Percentiles rank a stretch among this genome's conserved stretches.
phyloP scores from a whole-genome alignment of 2,329 filamentous ascomycete genomes.

The Cytospora leucostoma region DNA sequence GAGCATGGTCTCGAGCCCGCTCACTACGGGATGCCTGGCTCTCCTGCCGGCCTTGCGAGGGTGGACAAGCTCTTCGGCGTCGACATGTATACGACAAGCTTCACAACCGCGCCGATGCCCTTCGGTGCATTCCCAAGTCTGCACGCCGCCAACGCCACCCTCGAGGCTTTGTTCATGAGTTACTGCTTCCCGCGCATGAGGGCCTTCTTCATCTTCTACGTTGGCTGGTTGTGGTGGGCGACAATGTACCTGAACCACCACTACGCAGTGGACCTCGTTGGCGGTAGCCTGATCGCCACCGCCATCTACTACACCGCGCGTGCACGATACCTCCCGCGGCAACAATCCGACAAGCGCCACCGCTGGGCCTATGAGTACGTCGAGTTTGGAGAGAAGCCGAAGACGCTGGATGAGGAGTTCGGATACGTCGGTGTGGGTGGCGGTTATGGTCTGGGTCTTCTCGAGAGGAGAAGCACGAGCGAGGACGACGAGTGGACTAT shows the following conservation, averaged over 20 bases:
- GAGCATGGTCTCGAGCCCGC: slow-evolving; percentile 86
- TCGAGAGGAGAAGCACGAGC: slow-evolving; percentile 44
- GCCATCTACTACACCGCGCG: slow-evolving; percentile 81
- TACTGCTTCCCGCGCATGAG: slow-evolving; percentile 85
- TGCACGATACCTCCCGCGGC: slow-evolving; percentile 76
- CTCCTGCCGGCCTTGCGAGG: slow-evolving; percentile 83
- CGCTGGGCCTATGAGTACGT: slow-evolving; percentile 97
- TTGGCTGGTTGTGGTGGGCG: slow-evolving; percentile 95
- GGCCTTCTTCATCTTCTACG: slow-evolving; percentile 79
- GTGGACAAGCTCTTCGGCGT: slow-evolving; percentile 89
- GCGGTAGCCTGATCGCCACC: slow-evolving; percentile 75
- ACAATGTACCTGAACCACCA: slow-evolving; percentile 98
- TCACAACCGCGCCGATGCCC: slow-evolving; percentile 85
- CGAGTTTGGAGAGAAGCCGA: slow-evolving; percentile 68
- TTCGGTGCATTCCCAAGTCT: slow-evolving; percentile 95
- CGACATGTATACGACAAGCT: slow-evolving; percentile 90
- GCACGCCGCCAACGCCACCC: slow-evolving; percentile 84
- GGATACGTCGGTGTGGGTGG: slow-evolving; percentile 47
- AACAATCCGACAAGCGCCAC: slow-evolving; percentile 81
- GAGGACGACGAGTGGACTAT: slow-evolving; percentile 90
- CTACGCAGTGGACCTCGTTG: slow-evolving; percentile 91
- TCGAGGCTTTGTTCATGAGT: slow-evolving; percentile 91
- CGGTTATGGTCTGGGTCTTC: slow-evolving; percentile 48
- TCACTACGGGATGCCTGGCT: slow-evolving; percentile 87
- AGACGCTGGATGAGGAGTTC: slow-evolving; percentile 47